Evolutionary conservation across 305 asterid genomes (phyloP).

Genomic region (Fraxinus latifolia): DNA sequence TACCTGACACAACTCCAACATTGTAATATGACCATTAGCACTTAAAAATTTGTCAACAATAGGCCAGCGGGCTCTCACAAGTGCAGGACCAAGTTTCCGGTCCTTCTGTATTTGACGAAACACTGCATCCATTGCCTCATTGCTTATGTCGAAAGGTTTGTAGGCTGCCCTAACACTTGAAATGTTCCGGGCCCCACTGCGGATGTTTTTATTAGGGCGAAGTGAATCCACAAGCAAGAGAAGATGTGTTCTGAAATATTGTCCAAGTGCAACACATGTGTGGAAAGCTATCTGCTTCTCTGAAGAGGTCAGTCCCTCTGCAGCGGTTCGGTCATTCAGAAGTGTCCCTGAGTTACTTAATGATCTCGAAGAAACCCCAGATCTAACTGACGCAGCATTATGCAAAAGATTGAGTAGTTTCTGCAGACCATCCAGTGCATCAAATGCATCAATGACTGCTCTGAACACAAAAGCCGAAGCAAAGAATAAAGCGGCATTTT

Average conservation of each 20-base stretch:
- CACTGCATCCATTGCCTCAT: conserved; percentile 86
- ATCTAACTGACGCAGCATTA: conserved; percentile 91
- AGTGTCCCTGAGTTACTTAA: conserved; percentile 61
- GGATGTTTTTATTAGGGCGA: conserved; percentile 76
- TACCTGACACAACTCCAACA: conserved; percentile 99
- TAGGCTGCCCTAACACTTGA: conserved; percentile 68
- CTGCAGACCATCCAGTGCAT: conserved; percentile 83
- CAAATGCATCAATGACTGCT: conserved; percentile 88
- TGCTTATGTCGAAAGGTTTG: conserved; percentile 93
- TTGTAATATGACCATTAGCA: conserved; percentile 81
- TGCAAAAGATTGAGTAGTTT: conserved; percentile 74
- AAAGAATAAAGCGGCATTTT: conserved; percentile 87
- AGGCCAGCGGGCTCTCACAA: conserved; percentile 84
- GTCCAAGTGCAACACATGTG: conserved; percentile 83
- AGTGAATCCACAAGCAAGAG: conserved; percentile 80
- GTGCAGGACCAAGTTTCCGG: conserved; percentile 85
- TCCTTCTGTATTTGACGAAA: conserved; percentile 94
- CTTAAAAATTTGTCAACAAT: conserved; percentile 77
- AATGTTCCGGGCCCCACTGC: conserved; percentile 72
- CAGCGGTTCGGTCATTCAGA: conserved; percentile 75
- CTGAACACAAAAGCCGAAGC: conserved; percentile 93
- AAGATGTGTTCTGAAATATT: conserved; percentile 92
- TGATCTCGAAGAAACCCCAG: conserved; percentile 77
- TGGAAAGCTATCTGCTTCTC: conserved; percentile 97
- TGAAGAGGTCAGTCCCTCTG: conserved; percentile 83